Evolutionary conservation across 805 yeast species (phyloP).

Genomic region (Saccharomycopsis fibuligera): DNA sequence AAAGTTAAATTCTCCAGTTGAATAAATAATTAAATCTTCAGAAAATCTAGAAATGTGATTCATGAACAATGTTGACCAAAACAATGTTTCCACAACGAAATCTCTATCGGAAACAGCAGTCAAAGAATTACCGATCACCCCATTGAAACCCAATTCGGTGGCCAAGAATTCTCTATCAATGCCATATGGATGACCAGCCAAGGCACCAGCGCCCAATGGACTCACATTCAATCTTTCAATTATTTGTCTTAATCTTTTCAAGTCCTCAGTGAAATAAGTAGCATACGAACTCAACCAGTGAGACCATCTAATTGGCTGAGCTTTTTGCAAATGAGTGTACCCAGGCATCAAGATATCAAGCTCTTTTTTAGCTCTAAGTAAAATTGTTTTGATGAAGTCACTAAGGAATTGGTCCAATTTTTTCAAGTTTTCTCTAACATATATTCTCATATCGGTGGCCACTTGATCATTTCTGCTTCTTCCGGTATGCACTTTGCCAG

Average conservation of each 20-base stretch:
- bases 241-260: slow-evolving; percentile 75
- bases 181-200: slow-evolving; percentile 99
- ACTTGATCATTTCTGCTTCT: slow-evolving; percentile 98
- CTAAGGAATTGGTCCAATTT: slow-evolving; percentile 51
- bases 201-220: slow-evolving; percentile 96
- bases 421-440: slow-evolving; percentile 74
- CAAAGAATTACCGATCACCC: slow-evolving; percentile 90
- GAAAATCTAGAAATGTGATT: slow-evolving; percentile 91
- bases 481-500: slow-evolving; percentile 99
- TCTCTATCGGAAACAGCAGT: slow-evolving; percentile 98
- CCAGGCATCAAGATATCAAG: slow-evolving; percentile 97
- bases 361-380: slow-evolving; percentile 75
- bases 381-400: slow-evolving; percentile 58
- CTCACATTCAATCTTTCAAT: slow-evolving; percentile 76
- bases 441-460: slow-evolving; percentile 97
- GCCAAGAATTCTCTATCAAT: slow-evolving; percentile 91
- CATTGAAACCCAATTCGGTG: slow-evolving; percentile 65
- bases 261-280: slow-evolving; percentile 88
- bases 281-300: slow-evolving; percentile 96
- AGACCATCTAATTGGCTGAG: slow-evolving; percentile 99
- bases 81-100: slow-evolving; percentile 90
- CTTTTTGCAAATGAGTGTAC: slow-evolving; percentile 96
- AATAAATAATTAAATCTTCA: slow-evolving; percentile 92
- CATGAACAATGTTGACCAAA: slow-evolving; percentile 93
- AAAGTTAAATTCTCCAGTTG: slow-evolving; percentile 97